Evolutionary conservation across 306 rosid genomes (phyloP), one percentile per base, ranked within the genome.

Genomic region (Nissolia schottii): DNA sequence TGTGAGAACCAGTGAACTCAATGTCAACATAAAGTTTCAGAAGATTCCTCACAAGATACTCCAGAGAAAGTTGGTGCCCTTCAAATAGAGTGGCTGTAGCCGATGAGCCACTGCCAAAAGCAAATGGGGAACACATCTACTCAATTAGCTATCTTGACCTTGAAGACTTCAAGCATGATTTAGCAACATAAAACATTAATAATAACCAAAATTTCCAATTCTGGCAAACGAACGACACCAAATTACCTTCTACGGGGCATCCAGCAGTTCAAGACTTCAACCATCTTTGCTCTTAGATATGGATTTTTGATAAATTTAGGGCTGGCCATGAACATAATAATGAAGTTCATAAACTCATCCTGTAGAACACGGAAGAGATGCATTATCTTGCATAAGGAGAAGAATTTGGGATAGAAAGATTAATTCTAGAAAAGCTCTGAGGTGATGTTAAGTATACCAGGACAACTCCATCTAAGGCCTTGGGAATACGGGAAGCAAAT

Each of bases 241-340:
- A 85, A 67, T 51, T 76, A 95, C 99, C 99, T 87, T 72, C 89
- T 75, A 64, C 93, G 96, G 35, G 99, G 96, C 93, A 95, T 95
- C 99, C 96, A 95, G 82, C 93, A 89, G 82, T 91, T 95, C 74
- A 95, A 79, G 71, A 95, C 99, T 79, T 92, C 97, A 71, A 95
- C 97, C 99, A 95, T 95, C 90, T 95, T 95, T 62, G 99, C 96
- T 80, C 97, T 88, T 46, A 95, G 83, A 77, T 95, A 95, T 71
- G 99, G 99, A 67, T 95, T 95, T 81, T 86, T 88, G 64, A 92
- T 87, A 71, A 77, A 95, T 11, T 95, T 69, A 18, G 99, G 96
- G 74, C 96, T 95, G 34, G 86, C 99, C 99, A 95, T 95, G 85
- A 95, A 95, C 99, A 95, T 95, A 54, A 92, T 95, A 74, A 95